Base-by-base conservation (phyloP, 1,139 yeast genomes). In the Williopsis jadinii region DNA sequence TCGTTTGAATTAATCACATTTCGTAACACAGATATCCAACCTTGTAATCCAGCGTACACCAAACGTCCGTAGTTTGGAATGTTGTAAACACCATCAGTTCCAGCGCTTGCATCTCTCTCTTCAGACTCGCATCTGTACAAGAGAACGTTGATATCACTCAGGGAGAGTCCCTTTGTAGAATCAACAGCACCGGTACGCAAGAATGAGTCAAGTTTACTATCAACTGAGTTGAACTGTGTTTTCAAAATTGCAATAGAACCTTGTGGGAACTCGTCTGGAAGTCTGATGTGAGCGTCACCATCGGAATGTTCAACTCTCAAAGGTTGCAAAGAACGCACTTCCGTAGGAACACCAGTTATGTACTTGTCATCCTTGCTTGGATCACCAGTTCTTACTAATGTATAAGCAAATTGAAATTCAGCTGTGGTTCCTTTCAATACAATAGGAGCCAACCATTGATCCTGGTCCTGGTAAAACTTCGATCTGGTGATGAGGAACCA, bases 11-110 rank as follows among this genome's bases (percentile, higher is more conserved):
- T 69, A 31, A 87, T 78, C 9, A 88, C 75, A 28, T 69, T 64
- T 45, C 76, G 71, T 48, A 90, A 63, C 0, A 81, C 81, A 0
- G 87, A 70, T 38, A 80, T 76, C 95, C 96, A 92, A 4, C 98
- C 98, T 63, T 86, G 95, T 28, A 92, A 66, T 11, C 98, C 98
- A 35, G 95, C 90, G 61, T 87, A 92, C 0, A 80, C 82, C 38
- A 90, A 67, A 12, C 67, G 64, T 0, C 97, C 97, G 60, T 74
- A 67, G 30, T 71, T 68, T 0, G 97, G 97, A 39, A 92, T 71
- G 41, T 64, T 60, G 61, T 92, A 92, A 0, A 76, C 76, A 5
- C 96, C 95, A 40, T 72, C 82, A 9, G 61, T 53, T 5, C 95
- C 95, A 24, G 63, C 71, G 52, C 92, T 79, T 11, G 78, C 75